A percentile compares a stretch with the other conserved stretches of the same genome.
Evolutionary conservation across 148 eudicot species (phyloP).

Genomic region (Vaccinium vitisidaea): DNA sequence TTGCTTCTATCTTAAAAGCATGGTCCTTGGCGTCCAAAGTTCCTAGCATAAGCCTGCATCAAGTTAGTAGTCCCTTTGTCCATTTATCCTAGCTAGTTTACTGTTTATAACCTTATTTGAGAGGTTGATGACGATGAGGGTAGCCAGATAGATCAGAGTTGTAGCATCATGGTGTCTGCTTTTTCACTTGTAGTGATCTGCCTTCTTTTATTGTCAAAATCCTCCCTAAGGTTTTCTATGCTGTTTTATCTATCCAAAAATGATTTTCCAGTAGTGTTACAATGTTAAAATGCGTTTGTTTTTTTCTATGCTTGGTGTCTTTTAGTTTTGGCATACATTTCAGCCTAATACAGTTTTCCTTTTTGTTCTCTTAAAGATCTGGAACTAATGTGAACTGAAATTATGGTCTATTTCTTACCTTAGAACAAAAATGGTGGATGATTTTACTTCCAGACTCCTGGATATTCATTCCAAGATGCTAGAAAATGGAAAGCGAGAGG

Average conservation of each 20-base stretch:
- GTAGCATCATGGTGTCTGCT: neutral
- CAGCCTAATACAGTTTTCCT: neutral
- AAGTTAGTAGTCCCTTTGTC: neutral
- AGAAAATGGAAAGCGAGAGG: slow-evolving; percentile 76
- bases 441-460: slow-evolving; percentile 80
- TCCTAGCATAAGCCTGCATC: neutral
- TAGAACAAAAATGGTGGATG: slow-evolving; percentile 86
- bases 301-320: neutral
- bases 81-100: neutral
- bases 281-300: too few relatives aligned
- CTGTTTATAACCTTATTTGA: neutral
- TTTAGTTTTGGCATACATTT: neutral
- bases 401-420: slow-evolving; percentile 11
- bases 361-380: neutral
- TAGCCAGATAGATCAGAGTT: neutral
- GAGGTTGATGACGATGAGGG: neutral
- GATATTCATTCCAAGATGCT: slow-evolving; percentile 93
- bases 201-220: neutral
- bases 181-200: neutral
- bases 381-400: neutral
- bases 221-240: neutral
- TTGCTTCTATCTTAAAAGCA: neutral
- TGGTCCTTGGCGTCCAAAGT: neutral
- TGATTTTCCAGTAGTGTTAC: neutral
- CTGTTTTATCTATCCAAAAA: neutral